phyloP scores from a whole-genome alignment of 1,139 yeast species.

The Pneumocystis oryctolagi region DNA sequence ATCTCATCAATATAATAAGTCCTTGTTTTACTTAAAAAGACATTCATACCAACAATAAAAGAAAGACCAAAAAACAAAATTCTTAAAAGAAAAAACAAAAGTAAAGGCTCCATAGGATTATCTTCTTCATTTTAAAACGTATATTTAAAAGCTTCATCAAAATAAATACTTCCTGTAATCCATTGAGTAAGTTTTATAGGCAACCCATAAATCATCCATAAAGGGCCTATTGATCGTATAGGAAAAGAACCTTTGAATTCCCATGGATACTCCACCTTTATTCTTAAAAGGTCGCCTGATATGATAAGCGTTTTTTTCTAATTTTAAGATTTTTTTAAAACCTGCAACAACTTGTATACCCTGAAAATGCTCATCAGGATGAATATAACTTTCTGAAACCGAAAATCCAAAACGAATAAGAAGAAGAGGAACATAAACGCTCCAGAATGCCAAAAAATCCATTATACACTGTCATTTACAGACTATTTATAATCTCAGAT shows the following conservation, averaged over 20 bases:
- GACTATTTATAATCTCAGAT: background rate
- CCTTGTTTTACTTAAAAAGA: background rate
- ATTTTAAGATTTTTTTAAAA: constrained; percentile 10
- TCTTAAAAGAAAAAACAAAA: constrained; percentile 44
- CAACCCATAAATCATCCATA: constrained; percentile 48
- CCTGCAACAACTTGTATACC: constrained; percentile 56
- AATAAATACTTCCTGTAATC: background rate
- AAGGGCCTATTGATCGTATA: constrained; percentile 59
- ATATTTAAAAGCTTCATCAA: background rate
- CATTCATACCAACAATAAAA: constrained; percentile 12
- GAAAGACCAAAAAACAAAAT: constrained; percentile 39
- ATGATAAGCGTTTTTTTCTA: background rate
- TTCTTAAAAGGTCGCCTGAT: constrained; percentile 30
- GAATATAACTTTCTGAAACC: constrained; percentile 68
- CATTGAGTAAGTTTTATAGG: constrained; percentile 33
- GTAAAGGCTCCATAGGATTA: constrained; percentile 20
- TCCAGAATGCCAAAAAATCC: background rate
- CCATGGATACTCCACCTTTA: constrained; percentile 60
- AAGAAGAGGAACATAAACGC: constrained; percentile 11
- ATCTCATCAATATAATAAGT: background rate
- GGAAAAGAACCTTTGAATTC: constrained; percentile 51
- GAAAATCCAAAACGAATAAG: constrained; percentile 41
- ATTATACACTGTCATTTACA: background rate
- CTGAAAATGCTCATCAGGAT: constrained; percentile 96
- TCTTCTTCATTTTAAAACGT: background rate